Evolutionary conservation across 805 yeast species (phyloP), one percentile per base, ranked within the genome.

Genomic region (Candida tallmaniae): DNA sequence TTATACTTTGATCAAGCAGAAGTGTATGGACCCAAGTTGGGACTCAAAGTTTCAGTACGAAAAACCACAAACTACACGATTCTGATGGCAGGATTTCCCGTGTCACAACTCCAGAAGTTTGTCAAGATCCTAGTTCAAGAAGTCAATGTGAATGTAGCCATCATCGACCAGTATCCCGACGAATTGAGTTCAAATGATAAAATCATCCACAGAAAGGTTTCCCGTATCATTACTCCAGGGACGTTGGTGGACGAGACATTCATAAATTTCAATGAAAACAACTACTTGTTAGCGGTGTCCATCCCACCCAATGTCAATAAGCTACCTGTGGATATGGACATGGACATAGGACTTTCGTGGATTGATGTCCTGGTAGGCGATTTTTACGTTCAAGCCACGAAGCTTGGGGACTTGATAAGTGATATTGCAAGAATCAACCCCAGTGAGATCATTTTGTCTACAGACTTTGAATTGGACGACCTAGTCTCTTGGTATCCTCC

Each of bases 81-180:
- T 0, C 76, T 95, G 0, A 87, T 93, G 83, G 86, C 97, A 0
- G 98, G 98, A 0, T 93, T 93, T 48, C 98, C 98, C 0, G 65
- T 74, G 4, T 58, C 62, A 27, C 85, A 79, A 37, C 56, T 88
- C 13, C 83, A 80, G 35, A 74, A 87, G 38, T 89, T 85, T 51
- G 72, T 88, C 23, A 77, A 78, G 47, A 66, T 79, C 0, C 68
- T 89, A 18, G 94, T 93, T 2, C 78, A 80, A 35, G 85, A 79
- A 23, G 58, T 74, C 15, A 80, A 79, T 2, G 67, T 71, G 32
- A 82, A 80, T 35, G 97, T 88, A 0, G 95, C 90, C 0, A 68
- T 89, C 5, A 76, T 86, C n/a, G 93, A 85, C 46, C 94, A 90
- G 56, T 54, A 40, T 38, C 60, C 59, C 5, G 25, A 44, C 8